Percentiles rank a stretch among this genome's conserved stretches.
Conservation (phyloP, 441 rosid species). For the Dalechampia spathulata region DNA sequence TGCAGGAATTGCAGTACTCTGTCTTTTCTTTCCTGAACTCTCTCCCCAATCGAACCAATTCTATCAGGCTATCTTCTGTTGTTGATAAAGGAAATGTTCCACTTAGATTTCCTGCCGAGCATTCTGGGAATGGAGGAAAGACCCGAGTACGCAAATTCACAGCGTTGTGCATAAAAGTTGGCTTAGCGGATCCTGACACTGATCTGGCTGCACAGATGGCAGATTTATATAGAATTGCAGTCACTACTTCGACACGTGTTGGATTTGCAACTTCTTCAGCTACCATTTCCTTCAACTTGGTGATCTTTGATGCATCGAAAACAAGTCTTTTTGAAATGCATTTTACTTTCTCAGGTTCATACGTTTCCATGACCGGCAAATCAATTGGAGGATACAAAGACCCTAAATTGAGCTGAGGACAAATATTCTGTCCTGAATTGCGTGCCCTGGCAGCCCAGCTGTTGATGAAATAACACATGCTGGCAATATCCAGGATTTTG, state of each 20-base stretch:
- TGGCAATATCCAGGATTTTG: constrained; percentile 18
- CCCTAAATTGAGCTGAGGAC: constrained; percentile 2
- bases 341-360: constrained; percentile 6
- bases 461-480: constrained; percentile 13
- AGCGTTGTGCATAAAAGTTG: constrained; percentile 6
- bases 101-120: constrained; percentile 19
- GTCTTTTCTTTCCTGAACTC: constrained; percentile 10
- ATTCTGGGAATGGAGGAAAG: constrained; percentile 15
- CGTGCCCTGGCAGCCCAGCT: constrained; percentile 15
- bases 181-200: background rate
- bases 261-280: constrained; percentile 18
- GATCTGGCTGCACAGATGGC: constrained; percentile 13
- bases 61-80: background rate
- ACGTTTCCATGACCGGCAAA: background rate
- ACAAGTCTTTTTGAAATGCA: constrained; percentile 18
- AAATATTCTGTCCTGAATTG: background rate
- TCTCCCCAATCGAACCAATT: constrained; percentile 12
- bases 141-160: constrained; percentile 22
- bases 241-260: constrained; percentile 31
- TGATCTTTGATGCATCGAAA: constrained; percentile 16
- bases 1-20: background rate
- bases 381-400: constrained; percentile 16
- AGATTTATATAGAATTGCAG: constrained; percentile 27
- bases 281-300: constrained; percentile 7
- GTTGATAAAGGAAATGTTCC: background rate